A percentile compares a stretch with the other conserved stretches of the same genome.
These are phyloP conservation scores for Diaporthe sp. DNA, from an alignment of 2,329 filamentous ascomycete genomes.

Conservation along the genomic window DNA sequence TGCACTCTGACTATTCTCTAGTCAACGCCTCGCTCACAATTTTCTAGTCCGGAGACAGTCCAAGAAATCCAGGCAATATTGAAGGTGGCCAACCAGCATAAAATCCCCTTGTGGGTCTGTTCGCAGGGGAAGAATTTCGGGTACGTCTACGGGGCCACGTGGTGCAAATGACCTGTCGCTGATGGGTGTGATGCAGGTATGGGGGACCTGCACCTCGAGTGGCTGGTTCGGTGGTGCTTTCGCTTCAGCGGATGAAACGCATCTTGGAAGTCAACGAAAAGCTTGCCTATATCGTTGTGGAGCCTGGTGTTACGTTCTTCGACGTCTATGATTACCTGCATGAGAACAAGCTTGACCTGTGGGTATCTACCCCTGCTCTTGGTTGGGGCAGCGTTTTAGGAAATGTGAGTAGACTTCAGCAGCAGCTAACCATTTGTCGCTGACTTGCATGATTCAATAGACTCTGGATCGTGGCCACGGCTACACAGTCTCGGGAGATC, in stretches of 20 bases:
- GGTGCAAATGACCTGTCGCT: neutral
- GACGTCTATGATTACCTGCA: neutral
- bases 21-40: neutral
- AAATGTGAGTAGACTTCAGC: neutral
- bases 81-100: neutral
- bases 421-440: neutral
- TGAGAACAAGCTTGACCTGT: neutral
- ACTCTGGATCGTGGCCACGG: neutral
- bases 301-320: neutral
- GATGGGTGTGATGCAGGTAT: neutral
- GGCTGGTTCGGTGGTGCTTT: neutral
- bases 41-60: neutral
- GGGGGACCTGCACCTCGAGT: neutral
- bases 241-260: neutral
- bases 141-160: neutral
- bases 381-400: neutral
- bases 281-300: neutral
- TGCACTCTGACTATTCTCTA: neutral
- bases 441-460: neutral
- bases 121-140: neutral
- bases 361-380: neutral
- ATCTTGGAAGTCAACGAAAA: neutral
- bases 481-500: neutral
- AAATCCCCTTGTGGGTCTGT: neutral
- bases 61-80: conserved; percentile 1